Evolutionary conservation across 768 basidiomycete genomes (phyloP).

Genomic region (Butyriboletus loyo): DNA sequence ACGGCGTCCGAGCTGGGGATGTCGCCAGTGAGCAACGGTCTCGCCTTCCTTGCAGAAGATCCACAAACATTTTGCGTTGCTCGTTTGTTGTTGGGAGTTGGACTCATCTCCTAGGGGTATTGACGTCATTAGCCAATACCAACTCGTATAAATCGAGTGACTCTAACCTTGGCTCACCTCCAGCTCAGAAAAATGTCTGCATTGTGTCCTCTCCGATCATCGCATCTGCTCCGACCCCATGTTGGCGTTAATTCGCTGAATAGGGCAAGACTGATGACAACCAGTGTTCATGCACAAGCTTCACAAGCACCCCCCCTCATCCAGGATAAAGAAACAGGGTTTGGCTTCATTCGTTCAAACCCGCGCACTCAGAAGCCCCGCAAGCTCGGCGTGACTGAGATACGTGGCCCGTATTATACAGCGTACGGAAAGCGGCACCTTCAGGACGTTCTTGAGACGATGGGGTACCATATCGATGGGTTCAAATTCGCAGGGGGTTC

Average conservation of each 20-base stretch:
- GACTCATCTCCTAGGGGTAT: too few species aligned
- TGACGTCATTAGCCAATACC: conserved; percentile 3
- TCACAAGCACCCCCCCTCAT: conserved; percentile 4
- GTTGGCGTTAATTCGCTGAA: not conserved
- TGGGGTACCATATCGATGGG: conserved; percentile 43
- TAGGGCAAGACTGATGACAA: not conserved
- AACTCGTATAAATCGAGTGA: not conserved
- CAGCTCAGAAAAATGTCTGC: not conserved
- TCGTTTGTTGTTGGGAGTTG: too few species aligned
- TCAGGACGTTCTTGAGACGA: conserved; percentile 39
- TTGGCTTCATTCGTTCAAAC: conserved; percentile 18
- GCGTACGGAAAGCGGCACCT: conserved; percentile 41
- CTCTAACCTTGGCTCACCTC: not conserved
- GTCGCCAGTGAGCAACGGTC: too few species aligned
- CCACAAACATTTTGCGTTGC: too few species aligned
- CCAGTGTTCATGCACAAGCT: not conserved
- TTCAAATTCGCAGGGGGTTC: conserved; percentile 46
- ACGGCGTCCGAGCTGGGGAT: too few species aligned
- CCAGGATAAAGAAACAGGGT: conserved; percentile 10
- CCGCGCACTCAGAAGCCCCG: conserved; percentile 36
- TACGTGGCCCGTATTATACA: conserved; percentile 44
- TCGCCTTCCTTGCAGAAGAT: too few species aligned
- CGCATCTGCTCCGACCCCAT: not conserved
- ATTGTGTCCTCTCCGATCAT: not conserved
- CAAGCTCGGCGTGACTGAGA: conserved; percentile 40